Percentiles rank a stretch among this genome's conserved stretches.
Evolutionary conservation across 768 basidiomycete genomes (phyloP).

Genomic region (Russula griseocarnosa): DNA sequence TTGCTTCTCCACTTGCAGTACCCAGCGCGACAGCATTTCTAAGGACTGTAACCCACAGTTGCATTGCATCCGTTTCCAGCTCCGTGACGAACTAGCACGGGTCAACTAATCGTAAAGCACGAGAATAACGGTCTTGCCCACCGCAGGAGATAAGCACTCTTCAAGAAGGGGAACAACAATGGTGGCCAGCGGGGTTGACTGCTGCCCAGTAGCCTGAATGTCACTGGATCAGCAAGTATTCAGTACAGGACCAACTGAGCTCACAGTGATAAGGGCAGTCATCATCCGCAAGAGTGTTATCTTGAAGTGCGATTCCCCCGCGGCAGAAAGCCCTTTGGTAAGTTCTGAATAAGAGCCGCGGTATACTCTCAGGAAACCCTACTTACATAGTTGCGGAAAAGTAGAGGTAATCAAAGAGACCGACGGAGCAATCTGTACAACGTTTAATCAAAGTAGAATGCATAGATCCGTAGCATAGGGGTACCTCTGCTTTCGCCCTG

Average conservation of each 20-base stretch:
- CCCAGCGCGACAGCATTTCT: slow-evolving; percentile 57
- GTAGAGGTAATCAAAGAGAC: slow-evolving; percentile 56
- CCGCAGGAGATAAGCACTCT: slow-evolving; percentile 54
- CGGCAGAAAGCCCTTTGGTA: slow-evolving; percentile 60
- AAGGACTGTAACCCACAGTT: slow-evolving; percentile 69
- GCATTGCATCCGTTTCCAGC: slow-evolving; percentile 74
- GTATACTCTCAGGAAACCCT: slow-evolving; percentile 4
- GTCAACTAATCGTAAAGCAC: background rate
- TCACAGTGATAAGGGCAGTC: slow-evolving; percentile 64
- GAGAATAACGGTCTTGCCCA: slow-evolving; percentile 33
- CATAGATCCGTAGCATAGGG: background rate
- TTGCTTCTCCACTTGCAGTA: slow-evolving; percentile 44
- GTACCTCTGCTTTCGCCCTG: slow-evolving; percentile 38
- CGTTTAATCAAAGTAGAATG: background rate
- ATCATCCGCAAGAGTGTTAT: slow-evolving; percentile 64
- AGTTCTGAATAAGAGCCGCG: slow-evolving; percentile 26
- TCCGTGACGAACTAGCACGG: slow-evolving; percentile 51
- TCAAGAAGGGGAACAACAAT: slow-evolving; percentile 62
- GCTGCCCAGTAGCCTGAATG: slow-evolving; percentile 58
- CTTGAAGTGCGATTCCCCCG: slow-evolving; percentile 69
- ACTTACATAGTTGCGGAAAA: slow-evolving; percentile 68
- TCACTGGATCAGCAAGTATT: slow-evolving; percentile 10
- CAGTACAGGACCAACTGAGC: slow-evolving; percentile 21
- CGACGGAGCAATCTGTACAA: slow-evolving; percentile 61
- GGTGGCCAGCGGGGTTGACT: slow-evolving; percentile 50